Percentiles rank a stretch among this genome's conserved stretches.
phyloP scores from a whole-genome alignment of 2,329 filamentous ascomycete genomes.

The Ceratocystis colombiana region DNA sequence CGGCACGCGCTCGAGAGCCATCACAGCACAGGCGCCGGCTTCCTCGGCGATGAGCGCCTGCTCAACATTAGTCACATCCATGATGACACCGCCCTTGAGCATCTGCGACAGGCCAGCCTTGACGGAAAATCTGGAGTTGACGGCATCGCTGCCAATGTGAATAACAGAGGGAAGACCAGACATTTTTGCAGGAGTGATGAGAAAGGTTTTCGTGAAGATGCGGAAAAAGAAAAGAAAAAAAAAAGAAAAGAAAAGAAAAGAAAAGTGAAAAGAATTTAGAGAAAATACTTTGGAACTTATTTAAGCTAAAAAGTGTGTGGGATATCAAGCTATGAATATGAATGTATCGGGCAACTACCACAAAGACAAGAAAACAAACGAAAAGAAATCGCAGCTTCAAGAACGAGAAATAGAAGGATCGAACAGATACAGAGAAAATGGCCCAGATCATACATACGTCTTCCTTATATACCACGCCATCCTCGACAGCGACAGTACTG shows the following conservation, averaged over 20 bases:
- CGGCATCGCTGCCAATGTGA: conserved; percentile 25
- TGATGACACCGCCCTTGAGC: conserved; percentile 98
- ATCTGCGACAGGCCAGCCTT: conserved; percentile 95
- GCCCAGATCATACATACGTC: not conserved
- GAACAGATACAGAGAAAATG: not conserved
- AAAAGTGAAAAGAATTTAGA: not conserved
- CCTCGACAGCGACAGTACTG: not conserved
- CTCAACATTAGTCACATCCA: conserved; percentile 92
- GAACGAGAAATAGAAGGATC: not conserved
- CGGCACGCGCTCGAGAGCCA: conserved; percentile 95
- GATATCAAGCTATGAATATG: not conserved
- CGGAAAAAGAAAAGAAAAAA: not conserved
- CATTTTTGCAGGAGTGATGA: conserved; percentile 10
- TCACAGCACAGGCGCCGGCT: conserved; percentile 89
- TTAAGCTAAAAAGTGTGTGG: not conserved
- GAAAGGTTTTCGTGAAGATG: not conserved
- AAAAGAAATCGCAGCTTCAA: too few species aligned
- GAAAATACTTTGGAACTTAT: not conserved
- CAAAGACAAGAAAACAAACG: not conserved
- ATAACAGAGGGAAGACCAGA: conserved; percentile 21
- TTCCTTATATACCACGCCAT: conserved; percentile 3
- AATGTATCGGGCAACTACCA: not conserved
- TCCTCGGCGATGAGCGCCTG: conserved; percentile 97
- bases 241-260: not conserved
- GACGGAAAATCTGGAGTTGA: conserved; percentile 59